Percentiles rank a stretch among this genome's conserved stretches.
Conservation (phyloP, 768 basidiomycete species). For the Termitomyces sp. region DNA sequence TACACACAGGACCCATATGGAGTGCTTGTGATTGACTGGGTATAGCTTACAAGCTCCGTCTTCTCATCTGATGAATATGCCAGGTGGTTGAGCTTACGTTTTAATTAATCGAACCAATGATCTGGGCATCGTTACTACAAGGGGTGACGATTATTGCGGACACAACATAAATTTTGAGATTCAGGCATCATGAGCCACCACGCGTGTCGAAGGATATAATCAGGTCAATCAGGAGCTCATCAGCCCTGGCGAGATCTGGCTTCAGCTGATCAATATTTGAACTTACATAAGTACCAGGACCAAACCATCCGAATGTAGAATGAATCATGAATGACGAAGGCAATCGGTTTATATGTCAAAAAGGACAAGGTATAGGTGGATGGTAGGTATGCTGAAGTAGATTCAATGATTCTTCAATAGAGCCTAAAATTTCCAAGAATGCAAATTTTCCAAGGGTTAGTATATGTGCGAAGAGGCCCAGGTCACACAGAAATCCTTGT, state of each 20-base stretch:
- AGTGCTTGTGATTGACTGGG: not conserved
- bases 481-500: not conserved
- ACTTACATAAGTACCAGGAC: not conserved
- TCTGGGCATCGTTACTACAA: not conserved
- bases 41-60: too few species aligned
- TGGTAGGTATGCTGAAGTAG: not conserved
- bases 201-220: not conserved
- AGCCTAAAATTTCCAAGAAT: not conserved
- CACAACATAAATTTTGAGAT: not conserved
- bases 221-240: not conserved
- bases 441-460: not conserved
- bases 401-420: not conserved
- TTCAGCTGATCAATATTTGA: not conserved
- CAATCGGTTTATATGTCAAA: not conserved
- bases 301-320: not conserved
- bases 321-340: not conserved
- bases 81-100: not conserved
- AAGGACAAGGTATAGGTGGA: not conserved
- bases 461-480: too few species aligned
- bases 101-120: not conserved
- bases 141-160: not conserved
- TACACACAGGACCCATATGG: not conserved
- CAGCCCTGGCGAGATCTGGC: not conserved
- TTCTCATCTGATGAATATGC: not conserved
- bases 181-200: too few species aligned